phyloP scores from a whole-genome alignment of 192 early-diverging fungal species.

The Dimargaris xerosporica region DNA sequence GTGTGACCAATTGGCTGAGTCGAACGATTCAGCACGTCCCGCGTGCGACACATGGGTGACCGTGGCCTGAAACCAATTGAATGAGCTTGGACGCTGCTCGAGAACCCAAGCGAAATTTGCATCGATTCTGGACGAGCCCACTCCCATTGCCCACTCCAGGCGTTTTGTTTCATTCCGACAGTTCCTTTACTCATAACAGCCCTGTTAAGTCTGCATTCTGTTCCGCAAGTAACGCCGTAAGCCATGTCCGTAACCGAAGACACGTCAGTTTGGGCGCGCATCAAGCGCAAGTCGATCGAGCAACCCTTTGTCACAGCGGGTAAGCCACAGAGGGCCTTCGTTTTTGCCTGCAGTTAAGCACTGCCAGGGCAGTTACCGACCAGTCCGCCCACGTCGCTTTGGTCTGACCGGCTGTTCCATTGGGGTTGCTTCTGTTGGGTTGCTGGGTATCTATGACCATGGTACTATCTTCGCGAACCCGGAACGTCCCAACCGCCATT shows the following conservation, averaged over 20 bases:
- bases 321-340: not conserved
- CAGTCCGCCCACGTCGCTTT: not conserved
- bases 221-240: too few relatives aligned
- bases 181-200: too few relatives aligned
- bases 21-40: too few relatives aligned
- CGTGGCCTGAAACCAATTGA: too few relatives aligned
- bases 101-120: too few relatives aligned
- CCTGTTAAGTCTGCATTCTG: too few relatives aligned
- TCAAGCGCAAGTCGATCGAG: slow-evolving; percentile 7
- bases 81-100: too few relatives aligned
- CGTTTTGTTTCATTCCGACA: too few relatives aligned
- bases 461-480: not conserved
- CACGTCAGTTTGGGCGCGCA: not conserved
- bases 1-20: too few relatives aligned
- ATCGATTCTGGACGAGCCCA: too few relatives aligned
- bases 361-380: not conserved
- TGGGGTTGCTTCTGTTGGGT: not conserved
- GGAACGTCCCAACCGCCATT: not conserved
- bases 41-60: too few relatives aligned
- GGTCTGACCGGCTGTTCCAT: not conserved
- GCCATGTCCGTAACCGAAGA: not conserved
- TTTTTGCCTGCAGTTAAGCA: not conserved
- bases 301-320: slow-evolving; percentile 8
- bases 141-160: too few relatives aligned
- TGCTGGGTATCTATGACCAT: not conserved